These are phyloP conservation scores for Cucurbita argyrosperma DNA, from an alignment of 306 rosid species.

Conservation along the genomic window DNA sequence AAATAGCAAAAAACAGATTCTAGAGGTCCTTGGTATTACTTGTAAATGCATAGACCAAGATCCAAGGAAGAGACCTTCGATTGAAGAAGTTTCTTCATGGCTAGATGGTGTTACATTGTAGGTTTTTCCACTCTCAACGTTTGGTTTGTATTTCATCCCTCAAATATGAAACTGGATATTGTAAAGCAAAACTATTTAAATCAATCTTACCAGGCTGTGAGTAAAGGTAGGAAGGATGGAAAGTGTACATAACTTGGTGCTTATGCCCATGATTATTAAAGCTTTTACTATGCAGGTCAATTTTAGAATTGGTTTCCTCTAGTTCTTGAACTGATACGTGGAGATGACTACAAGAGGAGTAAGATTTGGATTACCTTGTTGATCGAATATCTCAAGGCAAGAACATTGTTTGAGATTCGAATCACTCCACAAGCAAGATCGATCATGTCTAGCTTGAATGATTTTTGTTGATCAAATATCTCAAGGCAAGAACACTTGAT, in stretches of 20 bases:
- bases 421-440: no score
- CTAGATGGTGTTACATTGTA: conserved; percentile 41
- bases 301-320: background rate
- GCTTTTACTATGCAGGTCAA: background rate
- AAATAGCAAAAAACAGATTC: conserved; percentile 42
- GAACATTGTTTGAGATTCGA: no score
- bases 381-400: no score
- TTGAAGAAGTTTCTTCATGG: conserved; percentile 53
- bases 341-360: no score
- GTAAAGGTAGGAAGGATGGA: background rate
- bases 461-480: no score
- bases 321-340: background rate
- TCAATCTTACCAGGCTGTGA: no score
- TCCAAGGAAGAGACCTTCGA: conserved; percentile 66
- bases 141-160: conserved; percentile 1
- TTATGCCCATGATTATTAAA: no score
- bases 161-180: background rate
- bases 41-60: conserved; percentile 52
- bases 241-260: background rate
- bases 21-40: conserved; percentile 46
- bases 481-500: no score
- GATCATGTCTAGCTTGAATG: no score
- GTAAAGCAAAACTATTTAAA: background rate
- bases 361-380: no score
- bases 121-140: background rate